Evolutionary conservation across 495 filamentous ascomycete species (phyloP).

Genomic region (Aspergillus saccharolyticus): DNA sequence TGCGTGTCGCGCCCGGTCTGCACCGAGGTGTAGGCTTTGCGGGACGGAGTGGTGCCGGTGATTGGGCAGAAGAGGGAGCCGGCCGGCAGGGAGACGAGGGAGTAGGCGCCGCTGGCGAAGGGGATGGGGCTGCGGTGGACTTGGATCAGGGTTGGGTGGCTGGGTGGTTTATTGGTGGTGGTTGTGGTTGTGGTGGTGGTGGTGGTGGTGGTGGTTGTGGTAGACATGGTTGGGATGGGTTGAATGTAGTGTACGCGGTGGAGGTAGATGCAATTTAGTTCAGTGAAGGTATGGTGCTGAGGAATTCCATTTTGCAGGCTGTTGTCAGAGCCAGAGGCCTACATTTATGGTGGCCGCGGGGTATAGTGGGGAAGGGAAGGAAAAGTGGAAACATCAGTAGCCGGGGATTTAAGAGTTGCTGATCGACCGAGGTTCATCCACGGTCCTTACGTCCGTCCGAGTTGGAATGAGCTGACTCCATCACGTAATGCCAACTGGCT

Average conservation of each 20-base stretch:
- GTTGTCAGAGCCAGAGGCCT: neutral
- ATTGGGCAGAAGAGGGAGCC: slow-evolving; percentile 55
- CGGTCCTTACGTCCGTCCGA: neutral
- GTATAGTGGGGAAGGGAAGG: neutral
- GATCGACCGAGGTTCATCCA: neutral
- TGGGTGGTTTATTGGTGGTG: slow-evolving; percentile 19
- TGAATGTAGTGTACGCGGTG: neutral
- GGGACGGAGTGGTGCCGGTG: slow-evolving; percentile 48
- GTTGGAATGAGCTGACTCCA: neutral
- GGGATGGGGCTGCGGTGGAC: slow-evolving; percentile 36
- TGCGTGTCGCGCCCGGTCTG: slow-evolving; percentile 58
- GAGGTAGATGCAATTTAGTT: neutral
- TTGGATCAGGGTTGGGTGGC: slow-evolving; percentile 33
- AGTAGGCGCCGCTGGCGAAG: slow-evolving; percentile 59
- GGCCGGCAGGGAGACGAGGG: slow-evolving; percentile 55
- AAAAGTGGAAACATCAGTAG: no score
- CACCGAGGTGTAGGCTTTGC: slow-evolving; percentile 64
- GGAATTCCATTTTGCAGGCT: neutral
- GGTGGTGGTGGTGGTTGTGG: slow-evolving; percentile 1
- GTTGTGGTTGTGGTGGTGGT: slow-evolving; percentile 10
- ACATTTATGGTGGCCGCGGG: neutral
- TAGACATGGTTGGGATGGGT: neutral
- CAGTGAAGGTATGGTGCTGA: neutral
- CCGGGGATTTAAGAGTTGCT: neutral
- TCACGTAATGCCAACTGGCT: neutral